Percentiles rank a stretch among this genome's conserved stretches.
Evolutionary conservation across 2,329 filamentous ascomycete species (phyloP).

Genomic region (Ascochyta lentis): DNA sequence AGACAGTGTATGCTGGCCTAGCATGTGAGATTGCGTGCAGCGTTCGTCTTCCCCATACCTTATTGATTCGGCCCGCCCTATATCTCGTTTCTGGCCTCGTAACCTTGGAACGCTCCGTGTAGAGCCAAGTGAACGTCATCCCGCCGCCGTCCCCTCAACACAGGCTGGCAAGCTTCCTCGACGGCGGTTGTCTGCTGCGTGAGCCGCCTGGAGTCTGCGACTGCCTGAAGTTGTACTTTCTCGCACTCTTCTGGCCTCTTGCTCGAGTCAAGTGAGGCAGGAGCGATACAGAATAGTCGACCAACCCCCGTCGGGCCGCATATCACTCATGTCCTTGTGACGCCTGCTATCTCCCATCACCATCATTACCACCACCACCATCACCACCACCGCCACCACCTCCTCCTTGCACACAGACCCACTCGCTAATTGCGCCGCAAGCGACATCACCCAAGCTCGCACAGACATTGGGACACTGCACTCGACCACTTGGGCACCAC

Average conservation of each 20-base stretch:
- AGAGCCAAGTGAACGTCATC: slow-evolving; percentile 19
- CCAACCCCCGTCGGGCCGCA: slow-evolving; percentile 26
- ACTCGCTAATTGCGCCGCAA: slow-evolving; percentile 20
- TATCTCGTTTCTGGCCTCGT: slow-evolving; percentile 8
- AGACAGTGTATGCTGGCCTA: slow-evolving; percentile 7
- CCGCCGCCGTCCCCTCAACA: slow-evolving; percentile 13
- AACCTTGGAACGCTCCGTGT: slow-evolving; percentile 16
- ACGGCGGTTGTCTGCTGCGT: slow-evolving; percentile 9
- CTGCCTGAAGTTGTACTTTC: slow-evolving; percentile 12
- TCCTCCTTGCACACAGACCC: slow-evolving; percentile 16
- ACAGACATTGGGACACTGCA: slow-evolving; percentile 16
- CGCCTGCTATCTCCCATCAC: slow-evolving; percentile 38
- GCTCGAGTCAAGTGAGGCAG: slow-evolving; percentile 9
- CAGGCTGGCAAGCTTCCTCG: slow-evolving; percentile 3
- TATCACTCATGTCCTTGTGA: slow-evolving; percentile 49
- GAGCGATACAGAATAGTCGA: slow-evolving; percentile 1
- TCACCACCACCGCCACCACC: background rate
- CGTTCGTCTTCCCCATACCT: slow-evolving; percentile 12
- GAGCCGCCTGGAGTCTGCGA: slow-evolving; percentile 13
- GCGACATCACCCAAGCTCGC: slow-evolving; percentile 23
- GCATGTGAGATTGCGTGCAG: slow-evolving; percentile 17
- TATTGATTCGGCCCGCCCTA: slow-evolving; percentile 16
- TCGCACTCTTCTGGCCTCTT: slow-evolving; percentile 18
- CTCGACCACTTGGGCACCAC: slow-evolving; percentile 25
- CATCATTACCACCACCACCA: slow-evolving; percentile 4